Evolutionary conservation across 2,329 filamentous ascomycete species (phyloP), one percentile per base, ranked within the genome.

Genomic region (Aspergillus clavatus): DNA sequence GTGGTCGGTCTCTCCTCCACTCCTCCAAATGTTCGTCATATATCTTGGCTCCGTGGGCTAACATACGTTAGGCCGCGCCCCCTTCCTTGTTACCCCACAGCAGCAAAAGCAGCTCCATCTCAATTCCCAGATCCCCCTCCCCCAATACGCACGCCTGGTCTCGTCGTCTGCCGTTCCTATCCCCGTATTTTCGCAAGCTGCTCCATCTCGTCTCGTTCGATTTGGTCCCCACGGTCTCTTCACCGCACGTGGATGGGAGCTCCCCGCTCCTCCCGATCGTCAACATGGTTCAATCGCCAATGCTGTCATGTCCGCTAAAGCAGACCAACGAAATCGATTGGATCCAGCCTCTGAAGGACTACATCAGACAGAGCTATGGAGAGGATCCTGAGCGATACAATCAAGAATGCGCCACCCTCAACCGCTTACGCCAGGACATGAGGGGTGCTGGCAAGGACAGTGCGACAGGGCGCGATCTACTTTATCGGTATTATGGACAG

Each of bases 311-410:
- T 78, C 91, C 91, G 66, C 80, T 96, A 62, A 97, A 84, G 72
- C 80, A 83, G 68, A 98, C 93, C 54, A 95, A 90, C 77, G 93
- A 98, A 76, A 95, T 98, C 66, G 93, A 98, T 79, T 98, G 93
- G 93, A 79, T 97, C 54, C 78, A 80, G 38, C 93, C 93, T 38
- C 78, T 98, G 56, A 97, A 97, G 75, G 76, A 79, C 54, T 96
- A 97, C 74, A 98, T 98, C 61, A 82, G 89, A 55, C 80, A 89
- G 58, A 94, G 86, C 19, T 96, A 98, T 67, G 90, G 90, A 66
- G 93, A 98, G 70, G 91, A 97, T 66, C 91, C 93, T 22, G 93
- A 98, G 68, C 83, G 89, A 58, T 98, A 98, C 74, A 81, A 84
- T 42, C 89, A 97, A 69, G 93, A 98, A 78, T 97, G 93, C 74